Evolutionary conservation across 140 eudicot genomes (phyloP).

Genomic region (Erigeron philadelphicus): DNA sequence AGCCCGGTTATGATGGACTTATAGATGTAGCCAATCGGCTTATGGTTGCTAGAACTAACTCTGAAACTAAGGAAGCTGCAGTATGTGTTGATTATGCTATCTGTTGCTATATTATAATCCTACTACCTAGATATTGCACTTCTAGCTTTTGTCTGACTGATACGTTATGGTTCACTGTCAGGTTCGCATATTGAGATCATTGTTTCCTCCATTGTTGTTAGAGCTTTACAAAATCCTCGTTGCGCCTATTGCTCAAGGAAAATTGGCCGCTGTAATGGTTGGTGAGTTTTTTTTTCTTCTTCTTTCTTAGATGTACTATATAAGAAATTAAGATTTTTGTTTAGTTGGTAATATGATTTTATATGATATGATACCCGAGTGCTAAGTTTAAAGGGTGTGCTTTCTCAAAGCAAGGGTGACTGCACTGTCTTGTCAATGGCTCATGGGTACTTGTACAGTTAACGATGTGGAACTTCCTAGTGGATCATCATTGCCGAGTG

Average conservation of each 20-base stretch:
- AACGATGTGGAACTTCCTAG: slow-evolving; percentile 64
- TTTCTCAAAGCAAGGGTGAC: slow-evolving; percentile 83
- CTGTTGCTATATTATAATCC: neutral
- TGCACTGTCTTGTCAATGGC: slow-evolving; percentile 89
- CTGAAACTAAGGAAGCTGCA: slow-evolving; percentile 69
- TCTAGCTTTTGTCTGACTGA: neutral
- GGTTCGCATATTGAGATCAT: slow-evolving; percentile 69
- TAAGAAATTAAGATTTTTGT: neutral
- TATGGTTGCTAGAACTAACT: slow-evolving; percentile 64
- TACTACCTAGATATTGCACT: too few relatives aligned
- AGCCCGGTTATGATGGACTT: slow-evolving; percentile 80
- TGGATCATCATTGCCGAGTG: slow-evolving; percentile 74
- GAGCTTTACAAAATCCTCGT: slow-evolving; percentile 68
- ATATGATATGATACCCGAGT: neutral
- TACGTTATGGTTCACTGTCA: slow-evolving; percentile 15
- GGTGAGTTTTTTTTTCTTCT: slow-evolving; percentile 51
- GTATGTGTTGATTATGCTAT: slow-evolving; percentile 27
- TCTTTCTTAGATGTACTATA: neutral
- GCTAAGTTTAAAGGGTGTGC: slow-evolving; percentile 20
- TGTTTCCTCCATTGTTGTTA: slow-evolving; percentile 70
- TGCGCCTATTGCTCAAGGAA: slow-evolving; percentile 73
- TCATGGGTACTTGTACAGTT: slow-evolving; percentile 81
- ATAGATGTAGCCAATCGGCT: slow-evolving; percentile 83
- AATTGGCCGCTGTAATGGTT: slow-evolving; percentile 74
- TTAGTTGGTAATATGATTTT: neutral